These are phyloP conservation scores for Leccinum huronense DNA, from an alignment of 1,284 basidiomycete genomes.

Conservation along the genomic window DNA sequence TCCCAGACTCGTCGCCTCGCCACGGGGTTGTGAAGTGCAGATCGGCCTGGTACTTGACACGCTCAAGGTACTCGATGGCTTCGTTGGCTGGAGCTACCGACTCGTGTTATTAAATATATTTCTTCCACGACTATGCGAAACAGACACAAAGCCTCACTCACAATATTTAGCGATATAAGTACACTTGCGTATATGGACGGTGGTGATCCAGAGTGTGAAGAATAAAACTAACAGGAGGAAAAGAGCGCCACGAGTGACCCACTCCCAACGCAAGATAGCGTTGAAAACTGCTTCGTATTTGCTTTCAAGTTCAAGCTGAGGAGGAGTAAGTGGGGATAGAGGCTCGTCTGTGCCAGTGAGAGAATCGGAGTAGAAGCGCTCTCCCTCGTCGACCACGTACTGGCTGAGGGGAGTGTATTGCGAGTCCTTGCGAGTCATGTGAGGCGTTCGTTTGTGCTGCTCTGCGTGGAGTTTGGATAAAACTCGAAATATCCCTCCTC, in stretches of 20 bases:
- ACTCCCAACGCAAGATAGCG: slow-evolving; percentile 2
- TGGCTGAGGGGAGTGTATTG: slow-evolving; percentile 4
- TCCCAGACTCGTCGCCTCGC: slow-evolving; percentile 7
- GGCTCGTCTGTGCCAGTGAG: neutral
- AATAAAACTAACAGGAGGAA: neutral
- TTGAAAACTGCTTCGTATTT: neutral
- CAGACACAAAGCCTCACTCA: neutral
- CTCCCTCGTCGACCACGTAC: slow-evolving; percentile 3
- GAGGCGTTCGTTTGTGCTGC: neutral
- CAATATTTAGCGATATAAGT: slow-evolving; percentile 7
- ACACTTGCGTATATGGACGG: slow-evolving; percentile 1
- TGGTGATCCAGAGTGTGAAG: slow-evolving; percentile 10
- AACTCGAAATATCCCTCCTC: no score
- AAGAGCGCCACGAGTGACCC: slow-evolving; percentile 7
- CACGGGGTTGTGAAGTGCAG: slow-evolving; percentile 5
- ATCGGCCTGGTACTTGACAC: slow-evolving; percentile 3
- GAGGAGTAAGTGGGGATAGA: neutral
- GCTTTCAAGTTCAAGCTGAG: neutral
- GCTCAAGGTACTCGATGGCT: slow-evolving; percentile 14
- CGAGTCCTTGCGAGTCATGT: neutral
- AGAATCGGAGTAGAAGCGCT: neutral
- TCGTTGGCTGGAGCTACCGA: slow-evolving; percentile 9
- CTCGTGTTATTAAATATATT: neutral
- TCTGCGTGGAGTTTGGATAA: neutral
- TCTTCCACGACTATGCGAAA: neutral